Evolutionary conservation across 23 red algal species (phyloP).

Genomic region (Cyanidioschyzon merolae): DNA sequence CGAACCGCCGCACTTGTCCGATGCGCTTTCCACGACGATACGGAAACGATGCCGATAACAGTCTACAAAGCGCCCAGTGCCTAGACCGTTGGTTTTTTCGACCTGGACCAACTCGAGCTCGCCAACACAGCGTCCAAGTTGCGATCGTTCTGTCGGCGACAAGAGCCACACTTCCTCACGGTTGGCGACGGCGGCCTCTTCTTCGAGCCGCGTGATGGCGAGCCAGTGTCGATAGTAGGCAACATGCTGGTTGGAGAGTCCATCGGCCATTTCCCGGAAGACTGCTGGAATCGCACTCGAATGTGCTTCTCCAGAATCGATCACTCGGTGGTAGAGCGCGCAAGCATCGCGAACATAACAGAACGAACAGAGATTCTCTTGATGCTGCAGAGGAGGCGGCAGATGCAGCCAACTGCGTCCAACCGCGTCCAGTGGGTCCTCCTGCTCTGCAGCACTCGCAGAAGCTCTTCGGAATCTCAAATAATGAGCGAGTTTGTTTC

Average conservation of each 20-base stretch:
- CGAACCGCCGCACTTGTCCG: too few relatives aligned
- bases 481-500: conserved; percentile 23
- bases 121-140: conserved; percentile 17
- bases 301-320: background rate
- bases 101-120: background rate
- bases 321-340: background rate
- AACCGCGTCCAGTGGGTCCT: too few relatives aligned
- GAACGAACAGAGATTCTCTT: background rate
- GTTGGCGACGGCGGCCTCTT: conserved; percentile 3
- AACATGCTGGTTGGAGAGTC: background rate
- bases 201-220: conserved; percentile 20
- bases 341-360: conserved; percentile 11
- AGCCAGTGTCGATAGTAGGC: conserved; percentile 20
- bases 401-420: conserved; percentile 14
- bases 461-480: too few relatives aligned
- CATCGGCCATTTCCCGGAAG: background rate
- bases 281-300: background rate
- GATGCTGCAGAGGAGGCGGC: background rate
- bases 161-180: conserved; percentile 45
- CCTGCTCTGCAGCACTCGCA: too few relatives aligned
- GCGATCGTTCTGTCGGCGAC: conserved; percentile 25
- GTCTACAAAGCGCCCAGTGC: background rate
- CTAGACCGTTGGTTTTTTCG: background rate
- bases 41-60: conserved; percentile 1
- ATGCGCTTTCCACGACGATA: too few relatives aligned